Base-by-base conservation (phyloP, 2,329 filamentous ascomycete genomes). In the Fusarium euwallaceae region DNA sequence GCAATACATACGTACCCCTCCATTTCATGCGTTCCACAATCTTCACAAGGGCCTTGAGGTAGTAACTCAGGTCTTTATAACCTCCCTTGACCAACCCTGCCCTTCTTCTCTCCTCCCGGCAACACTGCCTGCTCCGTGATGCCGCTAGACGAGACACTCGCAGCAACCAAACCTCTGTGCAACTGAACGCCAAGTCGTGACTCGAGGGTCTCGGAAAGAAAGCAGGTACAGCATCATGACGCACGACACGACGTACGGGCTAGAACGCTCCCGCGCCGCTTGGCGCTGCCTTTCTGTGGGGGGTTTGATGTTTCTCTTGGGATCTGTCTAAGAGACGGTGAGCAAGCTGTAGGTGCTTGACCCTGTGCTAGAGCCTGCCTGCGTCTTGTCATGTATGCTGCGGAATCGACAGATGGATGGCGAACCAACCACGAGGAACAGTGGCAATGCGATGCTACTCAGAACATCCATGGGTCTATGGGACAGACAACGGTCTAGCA, bases 201-300 rank as follows among this genome's bases (percentile, higher is more conserved):
- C 48, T 53, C 48, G 48, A 53, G 17, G 27, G 48, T 53, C 27
- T 53, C 48, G 17, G 48, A 53, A 53, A 43, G 37, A 41, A 43
- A 27, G 34, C 58, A 60, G 24, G 37, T 39, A 41, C 58, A 60
- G 37, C 58, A 41, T 60, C 58, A 41, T 29, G 34, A 43, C 58
- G 20, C 34, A 48, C 60, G 39, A 32, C 60, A 48, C 41, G n/a
- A 45, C 17, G 24, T 32, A 10, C 20, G 60, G 60, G 39, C 60
- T 51, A 62, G 60, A 61, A 62, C 60, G 60, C n/a, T 24, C n/a
- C 41, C 39, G 39, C 39, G n/a, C 39, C 27, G 43, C 61, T 53
- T 63, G 61, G 61, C 45, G 14, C 20, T 53, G 10, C 22, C 61
- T 29, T 62, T 51, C 29, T 63, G 61, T 63, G 61, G 41, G 41